Evolutionary conservation across 306 rosid species (phyloP), one percentile per base, ranked within the genome.

Genomic region (Calophaca sinica): DNA sequence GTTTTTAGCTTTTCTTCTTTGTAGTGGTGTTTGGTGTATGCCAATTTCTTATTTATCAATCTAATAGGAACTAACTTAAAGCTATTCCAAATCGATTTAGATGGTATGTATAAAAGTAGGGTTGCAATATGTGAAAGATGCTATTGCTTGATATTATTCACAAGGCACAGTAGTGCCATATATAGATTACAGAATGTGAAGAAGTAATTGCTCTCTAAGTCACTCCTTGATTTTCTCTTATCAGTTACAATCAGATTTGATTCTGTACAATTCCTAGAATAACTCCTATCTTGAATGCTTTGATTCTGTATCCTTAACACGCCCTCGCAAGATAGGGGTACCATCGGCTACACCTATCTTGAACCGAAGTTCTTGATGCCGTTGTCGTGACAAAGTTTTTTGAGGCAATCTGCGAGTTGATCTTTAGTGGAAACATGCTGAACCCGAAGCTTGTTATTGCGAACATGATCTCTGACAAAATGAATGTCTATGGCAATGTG

Each of bases 11-110:
- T 26, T 59, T 36, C 0, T 42, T 75, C 44, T 77, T 35, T 58
- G 9, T 26, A 45, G 35, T 68, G 81, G 53, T 57, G 75, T 57
- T 67, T 67, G 74, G 42, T 57, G 62, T n/a, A 5, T 20, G 45
- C 1, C 20, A 58, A 29, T 61, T 70, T 28, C 59, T 62, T 48
- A 31, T 32, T 59, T 9, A 55, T 15, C 62, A 31, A 48, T 58
- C 50, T 57, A 66, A 53, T 53, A 4, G 67, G 58, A 53, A 39
- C 65, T 9, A 53, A 20, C 75, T 49, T 26, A 59, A 48, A 60
- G 2, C 12, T 35, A 50, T 33, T 7, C 74, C 28, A 50, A 51
- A 20, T 20, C 26, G 26, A 20, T 20, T 20, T 20, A 20, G 26
- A 20, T 20, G 26, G 26, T 20, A n/a, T n/a, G n/a, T n/a, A n/a